Percentiles rank a stretch among this genome's conserved stretches.
Evolutionary conservation across 2,329 filamentous ascomycete species (phyloP).

Genomic region (Neofusicoccum parvum): DNA sequence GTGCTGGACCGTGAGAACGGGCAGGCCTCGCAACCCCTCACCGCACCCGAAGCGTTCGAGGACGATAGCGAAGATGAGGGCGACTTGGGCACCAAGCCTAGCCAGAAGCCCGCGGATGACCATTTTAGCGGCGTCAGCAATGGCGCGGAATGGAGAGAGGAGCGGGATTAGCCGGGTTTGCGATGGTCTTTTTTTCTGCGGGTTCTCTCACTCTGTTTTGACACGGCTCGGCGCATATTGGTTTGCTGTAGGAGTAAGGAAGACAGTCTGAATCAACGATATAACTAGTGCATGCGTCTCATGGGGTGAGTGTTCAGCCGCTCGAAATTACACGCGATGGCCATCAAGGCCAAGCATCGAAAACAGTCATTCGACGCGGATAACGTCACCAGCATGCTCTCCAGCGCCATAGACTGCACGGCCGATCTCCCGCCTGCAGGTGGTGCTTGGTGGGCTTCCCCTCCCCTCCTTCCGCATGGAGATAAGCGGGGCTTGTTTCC

Average conservation of each 20-base stretch:
- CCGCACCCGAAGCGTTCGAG: constrained; percentile 51
- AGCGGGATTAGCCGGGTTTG: constrained; percentile 24
- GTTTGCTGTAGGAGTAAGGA: neutral
- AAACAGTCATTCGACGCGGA: neutral
- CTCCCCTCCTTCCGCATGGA: neutral
- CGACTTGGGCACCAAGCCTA: constrained; percentile 27
- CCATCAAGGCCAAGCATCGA: neutral
- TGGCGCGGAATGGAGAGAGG: constrained; percentile 42
- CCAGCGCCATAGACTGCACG: constrained; percentile 2
- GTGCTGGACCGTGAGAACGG: constrained; percentile 39
- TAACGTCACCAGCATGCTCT: neutral
- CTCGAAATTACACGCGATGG: neutral
- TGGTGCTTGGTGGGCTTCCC: neutral
- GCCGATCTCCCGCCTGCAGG: constrained; percentile 16
- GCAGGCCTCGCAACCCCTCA: constrained; percentile 39
- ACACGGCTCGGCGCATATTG: neutral
- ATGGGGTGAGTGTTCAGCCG: too few species aligned
- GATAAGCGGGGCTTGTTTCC: constrained; percentile 4
- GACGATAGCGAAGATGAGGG: constrained; percentile 44
- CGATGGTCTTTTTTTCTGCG: neutral
- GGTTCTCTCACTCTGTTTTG: neutral
- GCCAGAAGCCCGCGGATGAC: neutral
- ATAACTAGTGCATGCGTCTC: neutral
- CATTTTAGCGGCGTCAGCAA: constrained; percentile 32
- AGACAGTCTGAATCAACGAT: neutral